Evolutionary conservation across 2,329 filamentous ascomycete genomes (phyloP), one percentile per base, ranked within the genome.

Genomic region (Penicillium sp.): DNA sequence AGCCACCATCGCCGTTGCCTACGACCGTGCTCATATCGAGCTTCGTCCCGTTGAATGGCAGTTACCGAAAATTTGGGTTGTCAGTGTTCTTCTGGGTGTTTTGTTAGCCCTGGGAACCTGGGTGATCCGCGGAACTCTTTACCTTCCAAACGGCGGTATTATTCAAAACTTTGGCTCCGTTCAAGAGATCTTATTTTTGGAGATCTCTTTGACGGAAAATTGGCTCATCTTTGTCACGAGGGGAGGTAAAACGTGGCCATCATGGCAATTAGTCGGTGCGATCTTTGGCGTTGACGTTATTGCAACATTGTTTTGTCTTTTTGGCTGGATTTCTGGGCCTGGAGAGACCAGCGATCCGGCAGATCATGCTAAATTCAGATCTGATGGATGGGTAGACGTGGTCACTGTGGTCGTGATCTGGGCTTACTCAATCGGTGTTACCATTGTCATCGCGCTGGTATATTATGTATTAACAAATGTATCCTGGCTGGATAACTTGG

Each of bases 171-270:
- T 84, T 69, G 89, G 88, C 72, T 86, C 85, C 67, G 82, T 90
- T 62, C 88, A 91, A 77, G 87, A 89, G 69, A 87, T 91, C 58
- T 82, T 96, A 75, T 96, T 96, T 88, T 86, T 96, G 43, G 87
- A 96, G 81, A 88, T 96, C 77, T 92, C 90, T 21, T 86, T 96
- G 59, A 93, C 91, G 68, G 91, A 96, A 85, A 96, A 96, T 83
- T 96, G 91, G 91, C 86, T 96, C 56, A 96, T 96, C 80, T 96
- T 96, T 84, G 93, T 96, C 79, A 96, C 91, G 69, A 91, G 91
- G 85, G 91, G 89, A 70, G 86, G 84, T 66, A 82, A 86, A 76
- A 91, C 22, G 22, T 22, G 22, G 22, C 22, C 22, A 22, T 22
- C 22, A 22, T 22, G 22, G 22, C 22, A 22, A 77, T 80, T 91